A percentile compares a stretch with the other conserved stretches of the same genome.
Evolutionary conservation across 345 rosid genomes (phyloP).

Genomic region (Gossypium stocksii): DNA sequence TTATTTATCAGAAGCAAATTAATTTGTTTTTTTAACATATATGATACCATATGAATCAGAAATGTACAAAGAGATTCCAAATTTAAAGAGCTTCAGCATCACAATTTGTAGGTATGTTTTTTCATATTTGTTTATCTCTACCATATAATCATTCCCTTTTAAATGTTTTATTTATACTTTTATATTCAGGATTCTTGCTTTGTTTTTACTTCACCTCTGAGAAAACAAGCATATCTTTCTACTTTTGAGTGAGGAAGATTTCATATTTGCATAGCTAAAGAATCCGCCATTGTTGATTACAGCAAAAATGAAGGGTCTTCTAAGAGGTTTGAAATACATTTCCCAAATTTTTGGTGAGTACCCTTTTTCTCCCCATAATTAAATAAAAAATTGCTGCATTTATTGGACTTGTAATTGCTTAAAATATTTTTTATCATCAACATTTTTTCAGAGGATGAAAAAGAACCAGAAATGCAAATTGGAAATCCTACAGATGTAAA

Average conservation of each 20-base stretch:
- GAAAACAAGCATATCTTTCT: background rate
- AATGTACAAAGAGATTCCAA: background rate
- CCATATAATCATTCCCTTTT: background rate
- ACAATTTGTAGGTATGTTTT: background rate
- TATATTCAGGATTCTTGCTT: constrained; percentile 7
- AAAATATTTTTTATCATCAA: background rate
- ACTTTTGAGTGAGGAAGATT: background rate
- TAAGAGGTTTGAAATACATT: constrained; percentile 66
- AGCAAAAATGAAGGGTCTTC: constrained; percentile 64
- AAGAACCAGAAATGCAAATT: constrained; percentile 71
- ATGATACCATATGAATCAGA: background rate
- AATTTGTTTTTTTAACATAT: background rate
- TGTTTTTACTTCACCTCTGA: background rate
- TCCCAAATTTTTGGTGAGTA: constrained; percentile 62
- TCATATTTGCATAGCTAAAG: background rate
- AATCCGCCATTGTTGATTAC: background rate
- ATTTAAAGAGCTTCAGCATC: background rate
- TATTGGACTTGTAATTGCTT: background rate
- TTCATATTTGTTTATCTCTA: background rate
- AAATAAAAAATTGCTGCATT: background rate
- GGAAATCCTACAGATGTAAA: constrained; percentile 90
- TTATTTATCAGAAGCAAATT: background rate
- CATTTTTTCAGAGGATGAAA: constrained; percentile 41
- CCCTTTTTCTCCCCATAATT: no score
- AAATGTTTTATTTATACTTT: background rate